Evolutionary conservation across 805 yeast genomes (phyloP), one percentile per base, ranked within the genome.

Genomic region (Candida railenensis): DNA sequence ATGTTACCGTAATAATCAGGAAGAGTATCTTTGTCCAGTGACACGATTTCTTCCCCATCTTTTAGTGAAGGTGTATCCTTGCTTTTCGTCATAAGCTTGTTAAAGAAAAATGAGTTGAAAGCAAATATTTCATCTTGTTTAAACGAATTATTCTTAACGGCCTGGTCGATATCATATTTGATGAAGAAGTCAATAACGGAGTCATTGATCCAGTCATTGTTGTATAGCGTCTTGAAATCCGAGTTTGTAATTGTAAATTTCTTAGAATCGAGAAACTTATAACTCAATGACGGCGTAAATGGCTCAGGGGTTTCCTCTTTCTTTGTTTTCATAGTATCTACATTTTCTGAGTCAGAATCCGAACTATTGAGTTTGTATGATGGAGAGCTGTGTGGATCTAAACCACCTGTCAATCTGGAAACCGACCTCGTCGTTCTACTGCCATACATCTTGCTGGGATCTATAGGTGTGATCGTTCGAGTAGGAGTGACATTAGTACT

Each of bases 151-250:
- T 50, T 48, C n/a, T 53, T 22, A 9, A 73, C 49, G 2, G 66
- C 72, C 44, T 49, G 48, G 41, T 71, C 80, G 5, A 80, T 72
- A 51, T 76, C 78, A 58, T 74, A 85, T 47, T 80, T 81, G 22
- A 89, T 72, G 57, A 88, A 90, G 60, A 92, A 92, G 62, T 89
- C 96, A 46, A 94, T 84, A 42, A 94, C 71, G 0, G 86, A 79
- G 58, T 94, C 99, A 66, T 94, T 92, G 42, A 94, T 80, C 91
- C 96, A 92, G 51, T 87, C 88, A 40, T 83, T 83, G 48, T 85
- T 84, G 57, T 83, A 82, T 8, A 92, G 73, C 39, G 97, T 86
- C 50, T 80, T 80, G 62, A 87, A 89, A 59, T 94, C 99, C 34
- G 79, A 74, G 48, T 80, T 77, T 1, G 82, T 74, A 7, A 92